phyloP scores from a whole-genome alignment of 2,329 filamentous ascomycete species.

The Fusarium nanum region DNA sequence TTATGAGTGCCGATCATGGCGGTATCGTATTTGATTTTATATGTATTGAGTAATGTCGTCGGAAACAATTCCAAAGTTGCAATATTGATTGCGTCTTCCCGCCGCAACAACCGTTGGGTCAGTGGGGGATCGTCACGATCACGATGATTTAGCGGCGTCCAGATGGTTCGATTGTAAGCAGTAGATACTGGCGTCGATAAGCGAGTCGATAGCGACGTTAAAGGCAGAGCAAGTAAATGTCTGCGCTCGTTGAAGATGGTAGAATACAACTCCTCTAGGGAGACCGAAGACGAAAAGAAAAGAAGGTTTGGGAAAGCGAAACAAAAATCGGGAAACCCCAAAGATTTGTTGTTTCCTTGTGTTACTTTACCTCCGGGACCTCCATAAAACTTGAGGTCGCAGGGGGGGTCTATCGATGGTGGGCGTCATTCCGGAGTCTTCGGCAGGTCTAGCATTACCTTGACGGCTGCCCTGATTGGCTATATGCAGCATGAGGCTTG shows the following conservation, averaged over 20 bases:
- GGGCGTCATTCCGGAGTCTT: constrained; percentile 39
- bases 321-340: constrained; percentile 15
- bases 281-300: neutral
- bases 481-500: neutral
- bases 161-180: constrained; percentile 14
- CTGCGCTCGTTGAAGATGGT: constrained; percentile 8
- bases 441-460: constrained; percentile 37
- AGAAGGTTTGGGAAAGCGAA: constrained; percentile 2
- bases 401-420: constrained; percentile 20
- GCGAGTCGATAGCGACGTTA: constrained; percentile 17
- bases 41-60: neutral
- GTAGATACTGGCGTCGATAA: constrained; percentile 28
- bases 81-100: constrained; percentile 1
- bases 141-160: constrained; percentile 22
- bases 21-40: neutral
- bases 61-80: neutral
- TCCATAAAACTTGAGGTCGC: constrained; percentile 2
- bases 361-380: constrained; percentile 9
- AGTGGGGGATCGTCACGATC: constrained; percentile 37
- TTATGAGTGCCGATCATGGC: constrained; percentile 39
- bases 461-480: constrained; percentile 16
- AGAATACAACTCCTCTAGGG: constrained; percentile 21
- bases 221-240: constrained; percentile 42
- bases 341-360: constrained; percentile 15
- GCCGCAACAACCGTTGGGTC: constrained; percentile 7